A percentile compares a stretch with the other conserved stretches of the same genome.
Evolutionary conservation across 331 rosid genomes (phyloP).

Genomic region (Ulmus americana): DNA sequence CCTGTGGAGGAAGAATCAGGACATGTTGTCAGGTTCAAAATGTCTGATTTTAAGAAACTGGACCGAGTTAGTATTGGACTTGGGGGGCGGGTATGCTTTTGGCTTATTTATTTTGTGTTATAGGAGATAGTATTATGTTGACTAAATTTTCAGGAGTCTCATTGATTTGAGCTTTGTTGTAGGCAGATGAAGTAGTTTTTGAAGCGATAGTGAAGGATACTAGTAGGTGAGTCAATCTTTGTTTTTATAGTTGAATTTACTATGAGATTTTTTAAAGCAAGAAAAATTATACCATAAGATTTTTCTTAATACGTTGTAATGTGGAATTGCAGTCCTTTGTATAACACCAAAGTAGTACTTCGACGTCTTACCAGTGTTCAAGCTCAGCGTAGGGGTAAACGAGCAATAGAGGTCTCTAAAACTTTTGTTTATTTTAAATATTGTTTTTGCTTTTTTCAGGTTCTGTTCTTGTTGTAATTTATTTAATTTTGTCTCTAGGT

Average conservation of each 20-base stretch:
- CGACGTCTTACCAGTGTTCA: slow-evolving; percentile 68
- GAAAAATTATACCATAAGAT: not conserved
- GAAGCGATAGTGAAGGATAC: slow-evolving; percentile 64
- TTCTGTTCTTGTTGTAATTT: slow-evolving; percentile 6
- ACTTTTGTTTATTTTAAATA: slow-evolving; percentile 3
- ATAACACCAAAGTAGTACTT: slow-evolving; percentile 71
- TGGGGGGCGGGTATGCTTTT: slow-evolving; percentile 77
- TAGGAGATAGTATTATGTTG: slow-evolving; percentile 1
- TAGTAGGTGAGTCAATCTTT: slow-evolving; percentile 54
- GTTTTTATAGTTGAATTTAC: slow-evolving; percentile 17
- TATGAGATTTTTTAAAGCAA: slow-evolving; percentile 10
- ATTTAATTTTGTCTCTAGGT: slow-evolving; percentile 42
- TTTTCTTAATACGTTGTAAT: slow-evolving; percentile 20
- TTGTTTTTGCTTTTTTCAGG: not conserved
- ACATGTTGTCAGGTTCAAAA: slow-evolving; percentile 72
- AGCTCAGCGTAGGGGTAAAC: slow-evolving; percentile 88
- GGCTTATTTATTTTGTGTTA: slow-evolving; percentile 9
- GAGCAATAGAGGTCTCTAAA: slow-evolving; percentile 75
- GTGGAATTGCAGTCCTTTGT: slow-evolving; percentile 65
- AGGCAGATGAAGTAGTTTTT: slow-evolving; percentile 83
- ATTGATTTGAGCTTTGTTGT: slow-evolving; percentile 40
- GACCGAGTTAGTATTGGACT: slow-evolving; percentile 69
- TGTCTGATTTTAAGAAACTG: slow-evolving; percentile 65
- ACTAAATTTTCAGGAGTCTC: slow-evolving; percentile 18
- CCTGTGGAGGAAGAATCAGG: slow-evolving; percentile 68